Evolutionary conservation across 163 green algal species (phyloP).

Genomic region (Scenedesmus sp.): DNA sequence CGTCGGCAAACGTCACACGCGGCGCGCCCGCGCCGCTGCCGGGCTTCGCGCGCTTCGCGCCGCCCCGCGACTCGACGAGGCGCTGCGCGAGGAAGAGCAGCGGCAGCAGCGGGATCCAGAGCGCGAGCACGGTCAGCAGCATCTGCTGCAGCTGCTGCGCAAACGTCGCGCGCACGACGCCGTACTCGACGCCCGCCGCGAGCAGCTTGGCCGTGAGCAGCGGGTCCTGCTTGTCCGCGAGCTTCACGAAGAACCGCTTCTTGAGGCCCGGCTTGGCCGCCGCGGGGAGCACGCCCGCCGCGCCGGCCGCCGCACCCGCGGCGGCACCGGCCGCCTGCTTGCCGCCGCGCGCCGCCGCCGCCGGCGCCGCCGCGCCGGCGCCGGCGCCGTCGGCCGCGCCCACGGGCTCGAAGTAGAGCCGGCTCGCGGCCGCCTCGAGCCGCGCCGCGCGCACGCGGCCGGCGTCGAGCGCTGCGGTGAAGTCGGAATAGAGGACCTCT

Average conservation of each 20-base stretch:
- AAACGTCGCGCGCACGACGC: slow-evolving; percentile 52
- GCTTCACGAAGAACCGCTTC: slow-evolving; percentile 61
- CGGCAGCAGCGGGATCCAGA: slow-evolving; percentile 86
- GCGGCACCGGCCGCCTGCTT: neutral
- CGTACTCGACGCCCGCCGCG: slow-evolving; percentile 76
- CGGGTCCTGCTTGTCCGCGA: slow-evolving; percentile 66
- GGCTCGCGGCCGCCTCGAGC: slow-evolving; percentile 62
- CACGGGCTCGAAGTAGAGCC: slow-evolving; percentile 66
- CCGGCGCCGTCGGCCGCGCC: neutral
- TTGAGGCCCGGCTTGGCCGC: neutral
- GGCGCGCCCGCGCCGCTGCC: slow-evolving; percentile 21
- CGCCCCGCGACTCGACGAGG: slow-evolving; percentile 53
- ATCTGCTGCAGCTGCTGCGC: slow-evolving; percentile 50
- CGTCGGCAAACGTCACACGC: slow-evolving; percentile 61
- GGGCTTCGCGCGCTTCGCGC: slow-evolving; percentile 51
- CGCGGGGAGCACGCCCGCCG: slow-evolving; percentile 29
- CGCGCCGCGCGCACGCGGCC: slow-evolving; percentile 62
- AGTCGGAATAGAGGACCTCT: slow-evolving; percentile 72
- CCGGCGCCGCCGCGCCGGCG: slow-evolving; percentile 1
- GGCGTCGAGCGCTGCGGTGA: slow-evolving; percentile 67
- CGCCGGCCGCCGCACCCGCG: slow-evolving; percentile 2
- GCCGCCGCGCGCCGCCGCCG: slow-evolving; percentile 19
- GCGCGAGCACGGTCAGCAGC: slow-evolving; percentile 64
- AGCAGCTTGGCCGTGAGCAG: slow-evolving; percentile 69
- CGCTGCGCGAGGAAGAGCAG: slow-evolving; percentile 78